Evolutionary conservation across 495 filamentous ascomycete species (phyloP), one percentile per base, ranked within the genome.

Genomic region (Patellaria atrata): DNA sequence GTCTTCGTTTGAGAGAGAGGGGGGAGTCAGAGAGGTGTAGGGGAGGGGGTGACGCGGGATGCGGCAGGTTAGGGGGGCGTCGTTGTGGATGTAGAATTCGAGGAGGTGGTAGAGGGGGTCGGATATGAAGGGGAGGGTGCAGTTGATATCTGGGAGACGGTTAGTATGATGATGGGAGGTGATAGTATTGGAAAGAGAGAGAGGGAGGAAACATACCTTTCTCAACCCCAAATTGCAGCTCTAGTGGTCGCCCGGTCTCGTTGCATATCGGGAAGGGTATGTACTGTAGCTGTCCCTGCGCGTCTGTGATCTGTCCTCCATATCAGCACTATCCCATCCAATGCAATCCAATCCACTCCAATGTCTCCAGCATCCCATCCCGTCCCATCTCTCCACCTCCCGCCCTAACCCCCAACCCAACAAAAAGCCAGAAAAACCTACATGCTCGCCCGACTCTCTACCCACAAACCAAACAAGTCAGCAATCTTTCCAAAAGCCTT

Each of bases 71-170:
- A 97, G 68, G 19, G 89, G 89, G 8, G 81, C 83, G 56, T 97
- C 89, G 62, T 78, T 83, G 65, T 96, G 89, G 48, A 96, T 77
- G 70, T 94, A 96, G 70, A 94, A 94, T 61, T 97, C 89, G 56
- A 94, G 73, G 27, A 96, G 77, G 60, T 97, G 89, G 70, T 89
- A 97, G 65, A 93, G 76, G 13, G 77, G 71, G 59, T 97, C 89
- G 50, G 73, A 63, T 50, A 94, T 70, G 50, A 79, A 68, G 50
- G 75, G 61, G 55, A 96, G 79, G 30, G 89, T 97, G 65, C 89
- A 97, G 60, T 84, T 92, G 45, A 92, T 62, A 44, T 86, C 81
- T 62, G 66, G 62, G 25, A 57, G 50, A 13, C 27, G 15, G 9
- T 8, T 5, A n/a, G n/a, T 3, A 20, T 14, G 25, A 24, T 27